Conservation (phyloP, 2,329 filamentous ascomycete genomes). For the Fusarium luffae region DNA sequence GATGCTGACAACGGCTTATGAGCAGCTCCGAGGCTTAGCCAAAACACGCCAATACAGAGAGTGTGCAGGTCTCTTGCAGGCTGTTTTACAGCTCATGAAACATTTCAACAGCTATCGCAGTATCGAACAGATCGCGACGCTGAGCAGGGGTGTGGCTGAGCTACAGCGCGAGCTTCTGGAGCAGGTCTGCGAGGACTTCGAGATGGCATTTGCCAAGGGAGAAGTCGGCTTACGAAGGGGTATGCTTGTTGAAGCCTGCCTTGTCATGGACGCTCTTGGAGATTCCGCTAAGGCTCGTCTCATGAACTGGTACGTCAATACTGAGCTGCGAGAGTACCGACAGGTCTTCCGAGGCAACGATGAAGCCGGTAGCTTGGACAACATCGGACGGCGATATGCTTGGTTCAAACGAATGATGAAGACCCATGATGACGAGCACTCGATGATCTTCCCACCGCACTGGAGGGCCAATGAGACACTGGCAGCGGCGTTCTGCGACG, state of each 20-base stretch:
- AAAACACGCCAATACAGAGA: conserved; percentile 92
- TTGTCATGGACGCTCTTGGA: conserved; percentile 94
- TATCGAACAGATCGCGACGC: conserved; percentile 95
- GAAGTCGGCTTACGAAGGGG: conserved; percentile 78
- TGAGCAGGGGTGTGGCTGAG: conserved; percentile 93
- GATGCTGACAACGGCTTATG: conserved; percentile 99
- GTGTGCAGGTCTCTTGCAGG: conserved; percentile 91
- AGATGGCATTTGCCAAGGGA: conserved; percentile 90
- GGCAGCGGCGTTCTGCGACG: conserved; percentile 93
- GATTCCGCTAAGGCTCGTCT: conserved; percentile 85
- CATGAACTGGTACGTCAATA: conserved; percentile 98
- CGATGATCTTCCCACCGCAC: conserved; percentile 82
- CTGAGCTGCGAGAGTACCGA: conserved; percentile 92
- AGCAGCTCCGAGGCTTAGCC: conserved; percentile 86
- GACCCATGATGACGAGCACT: conserved; percentile 93
- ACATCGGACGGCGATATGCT: conserved; percentile 92
- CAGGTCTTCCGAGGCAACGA: conserved; percentile 97
- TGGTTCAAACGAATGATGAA: conserved; percentile 98
- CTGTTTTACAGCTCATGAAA: conserved; percentile 96
- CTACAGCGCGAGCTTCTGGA: conserved; percentile 92
- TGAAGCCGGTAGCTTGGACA: conserved; percentile 94
- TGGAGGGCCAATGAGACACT: conserved; percentile 94
- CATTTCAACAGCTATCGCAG: conserved; percentile 98
- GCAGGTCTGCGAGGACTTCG: conserved; percentile 99
- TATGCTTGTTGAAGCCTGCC: conserved; percentile 85